phyloP scores from a whole-genome alignment of 768 basidiomycete genomes.

The Tulasnella sp. region DNA sequence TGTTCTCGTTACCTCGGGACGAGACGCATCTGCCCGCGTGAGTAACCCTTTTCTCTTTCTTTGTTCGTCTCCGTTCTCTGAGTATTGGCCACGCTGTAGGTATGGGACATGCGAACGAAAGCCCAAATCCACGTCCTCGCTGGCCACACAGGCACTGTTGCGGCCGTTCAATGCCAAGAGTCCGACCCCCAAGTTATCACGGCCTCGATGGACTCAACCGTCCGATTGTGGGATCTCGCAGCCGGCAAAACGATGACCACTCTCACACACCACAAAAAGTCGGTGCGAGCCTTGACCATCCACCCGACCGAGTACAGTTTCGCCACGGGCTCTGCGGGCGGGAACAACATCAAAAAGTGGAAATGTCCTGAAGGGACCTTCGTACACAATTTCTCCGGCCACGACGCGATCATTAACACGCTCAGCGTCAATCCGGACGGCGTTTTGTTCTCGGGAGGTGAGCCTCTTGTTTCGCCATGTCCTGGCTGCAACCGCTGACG shows the following conservation, averaged over 20 bases:
- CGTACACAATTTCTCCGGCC: slow-evolving; percentile 92
- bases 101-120: slow-evolving; percentile 99
- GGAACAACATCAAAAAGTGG: slow-evolving; percentile 99
- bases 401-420: slow-evolving; percentile 97
- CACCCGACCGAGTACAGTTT: slow-evolving; percentile 97
- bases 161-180: slow-evolving; percentile 92
- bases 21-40: slow-evolving; percentile 88
- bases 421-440: slow-evolving; percentile 89
- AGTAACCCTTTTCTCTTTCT: neutral
- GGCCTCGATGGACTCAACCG: slow-evolving; percentile 95
- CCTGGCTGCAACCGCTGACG: neutral
- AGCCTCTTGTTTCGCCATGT: slow-evolving; percentile 20
- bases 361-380: slow-evolving; percentile 94
- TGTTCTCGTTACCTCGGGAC: slow-evolving; percentile 85
- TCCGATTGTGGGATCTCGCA: slow-evolving; percentile 92
- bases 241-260: slow-evolving; percentile 96
- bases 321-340: slow-evolving; percentile 91
- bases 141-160: slow-evolving; percentile 91
- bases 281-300: slow-evolving; percentile 84
- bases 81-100: slow-evolving; percentile 14
- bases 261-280: slow-evolving; percentile 99
- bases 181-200: slow-evolving; percentile 98
- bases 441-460: slow-evolving; percentile 94
- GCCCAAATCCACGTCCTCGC: slow-evolving; percentile 87
- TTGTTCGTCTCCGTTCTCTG: neutral